These are phyloP conservation scores for Prunus persica DNA, from an alignment of 306 rosid genomes.

Conservation along the genomic window Prunus_persica_NCBIv2 NC_034013.1:9615501-9616000, in stretches of 20 bases:
- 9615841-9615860: conserved; percentile 23
- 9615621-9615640: conserved; percentile 55
- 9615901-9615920: conserved; percentile 27
- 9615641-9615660: conserved; percentile 52
- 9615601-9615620: conserved; percentile 59
- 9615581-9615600: conserved; percentile 44
- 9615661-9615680: conserved; percentile 64
- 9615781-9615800: conserved; percentile 5
- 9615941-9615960: conserved; percentile 6
- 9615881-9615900: conserved; percentile 20
- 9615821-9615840: conserved; percentile 32
- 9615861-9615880: conserved; percentile 22
- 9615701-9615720: conserved; percentile 48
- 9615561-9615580: conserved; percentile 68
- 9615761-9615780: conserved; percentile 3
- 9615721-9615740: conserved; percentile 42
- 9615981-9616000: background rate
- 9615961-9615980: conserved; percentile 7
- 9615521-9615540: background rate
- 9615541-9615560: conserved; percentile 66
- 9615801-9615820: conserved; percentile 42
- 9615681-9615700: conserved; percentile 49
- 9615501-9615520: background rate
- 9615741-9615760: conserved; percentile 13
- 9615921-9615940: conserved; percentile 13